Evolutionary conservation across 176 grass and related monocot genomes (phyloP), one percentile per base, ranked within the genome.

Genomic region (Hordeum vulgare): DNA sequence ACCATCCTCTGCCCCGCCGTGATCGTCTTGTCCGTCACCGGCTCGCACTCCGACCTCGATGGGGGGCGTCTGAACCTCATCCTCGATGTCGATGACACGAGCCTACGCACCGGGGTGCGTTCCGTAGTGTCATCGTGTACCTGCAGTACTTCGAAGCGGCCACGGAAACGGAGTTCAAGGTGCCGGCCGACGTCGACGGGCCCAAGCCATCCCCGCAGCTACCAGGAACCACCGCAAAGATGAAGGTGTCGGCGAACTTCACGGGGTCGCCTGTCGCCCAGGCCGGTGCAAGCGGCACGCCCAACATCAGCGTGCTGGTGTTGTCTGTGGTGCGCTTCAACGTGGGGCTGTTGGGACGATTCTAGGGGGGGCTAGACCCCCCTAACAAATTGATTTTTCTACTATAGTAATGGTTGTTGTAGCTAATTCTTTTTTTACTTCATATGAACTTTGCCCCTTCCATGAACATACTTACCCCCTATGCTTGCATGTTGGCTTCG

Each of bases 181-280:
- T 27, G 6, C 1, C 12, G 68, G 39, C 11, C 6, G 24, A 1
- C 0, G 11, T 71, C 6, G 2, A n/a, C n/a, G n/a, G 6, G 39
- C 13, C n/a, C n/a, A n/a, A n/a, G 37, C 2, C 24, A 6, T n/a
- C n/a, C 6, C 12, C 25, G 39, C 37, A 71, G 37, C 12, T 2
- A 23, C 68, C 39, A 11, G 24, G 13, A 6, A 71, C 1, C 11
- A 15, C 39, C 11, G 23, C 6, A 2, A 26, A 39, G 39, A 71
- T 71, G 2, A 3, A 12, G 11, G 20, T 40, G n/a, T 25, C 23
- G 39, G 11, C 0, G 2, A 1, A 0, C 6, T 8, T 71, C 8
- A 7, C 35, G 6, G 5, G 6, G 0, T 7, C 5, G 6, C 35
- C 35, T 7, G 6, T 36, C 35, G 6, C 0, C 0, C 39, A 1